Conservation (phyloP, 352 stramenopile genomes). For the Blastocystis sp. region DNA sequence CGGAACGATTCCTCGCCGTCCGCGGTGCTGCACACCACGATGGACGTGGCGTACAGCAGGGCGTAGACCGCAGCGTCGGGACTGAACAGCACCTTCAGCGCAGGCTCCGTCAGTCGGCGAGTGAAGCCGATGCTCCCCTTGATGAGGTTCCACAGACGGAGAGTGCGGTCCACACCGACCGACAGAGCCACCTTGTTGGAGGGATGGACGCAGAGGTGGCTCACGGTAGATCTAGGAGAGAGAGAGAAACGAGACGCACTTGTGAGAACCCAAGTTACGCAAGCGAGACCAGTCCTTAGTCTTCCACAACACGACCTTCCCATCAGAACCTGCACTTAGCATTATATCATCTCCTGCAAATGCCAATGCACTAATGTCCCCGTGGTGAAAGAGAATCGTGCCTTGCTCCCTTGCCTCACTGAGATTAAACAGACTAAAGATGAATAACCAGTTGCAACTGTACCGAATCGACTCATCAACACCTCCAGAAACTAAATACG, state of each 20-base stretch:
- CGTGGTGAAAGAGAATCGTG: constrained; percentile 52
- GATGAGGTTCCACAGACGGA: constrained; percentile 81
- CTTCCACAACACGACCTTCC: constrained; percentile 80
- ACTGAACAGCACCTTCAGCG: constrained; percentile 63
- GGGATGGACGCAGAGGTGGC: constrained; percentile 76
- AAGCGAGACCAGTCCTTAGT: constrained; percentile 80
- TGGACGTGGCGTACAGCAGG: neutral
- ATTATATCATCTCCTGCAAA: constrained; percentile 78
- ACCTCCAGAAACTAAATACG: constrained; percentile 44
- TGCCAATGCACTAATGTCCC: constrained; percentile 74
- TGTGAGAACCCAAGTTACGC: constrained; percentile 73
- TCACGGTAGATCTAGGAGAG: constrained; percentile 71
- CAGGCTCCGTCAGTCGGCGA: constrained; percentile 74
- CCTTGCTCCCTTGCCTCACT: constrained; percentile 14
- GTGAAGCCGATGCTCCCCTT: constrained; percentile 80
- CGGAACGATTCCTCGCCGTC: constrained; percentile 31
- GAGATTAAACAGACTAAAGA: constrained; percentile 51
- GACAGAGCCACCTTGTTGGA: constrained; percentile 79
- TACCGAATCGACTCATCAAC: constrained; percentile 58
- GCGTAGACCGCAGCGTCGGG: constrained; percentile 11
- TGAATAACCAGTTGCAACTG: neutral
- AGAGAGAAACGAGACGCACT: neutral
- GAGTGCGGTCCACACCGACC: constrained; percentile 73
- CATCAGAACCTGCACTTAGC: constrained; percentile 76
- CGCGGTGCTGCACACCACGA: neutral